phyloP scores from a whole-genome alignment of 2,329 filamentous ascomycete species.

The Periconia sp. region DNA sequence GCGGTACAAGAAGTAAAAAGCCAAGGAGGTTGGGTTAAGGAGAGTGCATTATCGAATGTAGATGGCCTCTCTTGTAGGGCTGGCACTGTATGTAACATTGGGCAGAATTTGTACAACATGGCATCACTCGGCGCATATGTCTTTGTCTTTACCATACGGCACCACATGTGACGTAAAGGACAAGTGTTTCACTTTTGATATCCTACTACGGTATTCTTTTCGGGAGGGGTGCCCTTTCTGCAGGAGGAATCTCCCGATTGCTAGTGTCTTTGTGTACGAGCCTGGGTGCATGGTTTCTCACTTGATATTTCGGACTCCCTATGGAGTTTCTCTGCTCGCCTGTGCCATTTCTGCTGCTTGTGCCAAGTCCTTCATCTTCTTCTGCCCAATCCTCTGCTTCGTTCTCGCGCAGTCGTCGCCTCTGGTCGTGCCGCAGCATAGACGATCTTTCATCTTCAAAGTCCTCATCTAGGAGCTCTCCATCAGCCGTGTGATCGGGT shows the following conservation, averaged over 20 bases:
- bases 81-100: not conserved
- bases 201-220: constrained; percentile 37
- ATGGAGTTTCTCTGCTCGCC: constrained; percentile 36
- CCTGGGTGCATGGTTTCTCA: constrained; percentile 35
- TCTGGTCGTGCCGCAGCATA: constrained; percentile 56
- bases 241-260: constrained; percentile 46
- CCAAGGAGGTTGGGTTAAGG: constrained; percentile 74
- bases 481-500: constrained; percentile 73
- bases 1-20: constrained; percentile 83
- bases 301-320: constrained; percentile 31
- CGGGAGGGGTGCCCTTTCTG: constrained; percentile 50
- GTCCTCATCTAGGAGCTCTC: constrained; percentile 64
- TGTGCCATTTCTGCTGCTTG: constrained; percentile 36
- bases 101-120: constrained; percentile 20
- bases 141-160: constrained; percentile 8
- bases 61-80: not conserved
- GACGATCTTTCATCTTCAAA: constrained; percentile 58
- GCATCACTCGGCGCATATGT: constrained; percentile 20
- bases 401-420: constrained; percentile 28
- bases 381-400: constrained; percentile 24
- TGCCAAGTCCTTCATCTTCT: constrained; percentile 25
- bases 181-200: constrained; percentile 1
- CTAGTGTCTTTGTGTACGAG: constrained; percentile 40
- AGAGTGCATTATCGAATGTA: constrained; percentile 37
- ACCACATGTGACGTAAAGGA: constrained; percentile 7